phyloP scores from a whole-genome alignment of 805 yeast species.

The Saccharomycopsis oosterbeekiorum region DNA sequence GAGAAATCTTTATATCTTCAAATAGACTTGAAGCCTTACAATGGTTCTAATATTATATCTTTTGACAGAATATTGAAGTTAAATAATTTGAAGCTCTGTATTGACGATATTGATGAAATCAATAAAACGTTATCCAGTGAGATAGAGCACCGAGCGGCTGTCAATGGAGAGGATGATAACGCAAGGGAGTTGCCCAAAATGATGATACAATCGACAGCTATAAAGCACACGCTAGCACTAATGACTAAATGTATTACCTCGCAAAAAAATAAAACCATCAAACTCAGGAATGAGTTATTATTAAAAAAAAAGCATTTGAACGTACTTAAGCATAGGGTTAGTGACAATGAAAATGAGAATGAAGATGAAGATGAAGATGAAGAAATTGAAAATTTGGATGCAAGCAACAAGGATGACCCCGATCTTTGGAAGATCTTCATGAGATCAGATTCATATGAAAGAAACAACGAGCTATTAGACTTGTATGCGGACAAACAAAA shows the following conservation, averaged over 20 bases:
- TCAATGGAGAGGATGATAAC: background rate
- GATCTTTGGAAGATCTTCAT: slow-evolving; percentile 3
- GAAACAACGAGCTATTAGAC: slow-evolving; percentile 2
- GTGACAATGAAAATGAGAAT: slow-evolving; percentile 1
- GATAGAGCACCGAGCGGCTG: background rate
- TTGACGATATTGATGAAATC: slow-evolving; percentile 24
- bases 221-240: background rate
- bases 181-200: background rate
- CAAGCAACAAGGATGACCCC: background rate
- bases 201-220: background rate
- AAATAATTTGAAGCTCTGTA: slow-evolving; percentile 29
- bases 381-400: background rate
- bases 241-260: background rate
- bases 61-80: slow-evolving; percentile 32
- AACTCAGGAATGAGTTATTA: background rate
- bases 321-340: background rate
- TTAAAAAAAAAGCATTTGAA: background rate
- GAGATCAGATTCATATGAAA: slow-evolving; percentile 5
- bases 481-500: slow-evolving; percentile 4
- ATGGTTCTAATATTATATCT: slow-evolving; percentile 23
- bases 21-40: background rate
- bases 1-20: background rate
- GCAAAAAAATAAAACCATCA: background rate
- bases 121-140: slow-evolving; percentile 6
- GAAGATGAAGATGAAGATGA: background rate